These are phyloP conservation scores for Aphanomyces astaci DNA, from an alignment of 352 stramenopile genomes.

Conservation along the genomic window DNA sequence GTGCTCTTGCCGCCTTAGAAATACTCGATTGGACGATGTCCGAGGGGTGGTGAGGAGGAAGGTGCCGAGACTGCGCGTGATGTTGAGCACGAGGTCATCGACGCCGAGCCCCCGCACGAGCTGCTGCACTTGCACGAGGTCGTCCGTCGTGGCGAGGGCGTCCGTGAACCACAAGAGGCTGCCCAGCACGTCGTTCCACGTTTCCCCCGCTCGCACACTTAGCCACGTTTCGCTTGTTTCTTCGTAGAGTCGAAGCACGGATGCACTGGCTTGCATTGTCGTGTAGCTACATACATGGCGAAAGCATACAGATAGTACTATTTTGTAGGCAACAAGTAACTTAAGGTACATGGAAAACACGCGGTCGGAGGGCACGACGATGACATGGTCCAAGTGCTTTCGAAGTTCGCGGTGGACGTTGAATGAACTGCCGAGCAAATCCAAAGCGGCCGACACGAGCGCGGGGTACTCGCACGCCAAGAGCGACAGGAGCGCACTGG, in stretches of 20 bases:
- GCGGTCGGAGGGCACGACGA: not conserved
- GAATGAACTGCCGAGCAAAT: not conserved
- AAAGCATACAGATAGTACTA: too few relatives aligned
- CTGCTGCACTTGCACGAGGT: not conserved
- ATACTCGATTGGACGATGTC: not conserved
- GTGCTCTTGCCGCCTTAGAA: not conserved
- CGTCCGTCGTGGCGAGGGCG: not conserved
- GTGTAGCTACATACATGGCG: too few relatives aligned
- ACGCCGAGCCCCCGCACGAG: not conserved
- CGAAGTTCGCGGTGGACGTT: not conserved
- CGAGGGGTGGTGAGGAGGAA: not conserved
- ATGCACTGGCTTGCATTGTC: not conserved
- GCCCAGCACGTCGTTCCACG: not conserved
- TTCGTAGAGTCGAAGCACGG: constrained; percentile 1
- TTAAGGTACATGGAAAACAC: not conserved
- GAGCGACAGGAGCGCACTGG: not conserved
- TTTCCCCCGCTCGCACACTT: not conserved
- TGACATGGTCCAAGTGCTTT: not conserved
- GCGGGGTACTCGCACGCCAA: not conserved
- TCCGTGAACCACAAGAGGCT: not conserved
- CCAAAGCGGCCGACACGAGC: not conserved
- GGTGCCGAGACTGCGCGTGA: not conserved
- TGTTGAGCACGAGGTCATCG: not conserved
- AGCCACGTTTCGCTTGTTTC: constrained; percentile 15
- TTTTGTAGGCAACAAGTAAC: too few relatives aligned